A percentile compares a stretch with the other conserved stretches of the same genome.
Evolutionary conservation across 1,284 basidiomycete species (phyloP).

Genomic region (Cryptococcus amylolentus): DNA sequence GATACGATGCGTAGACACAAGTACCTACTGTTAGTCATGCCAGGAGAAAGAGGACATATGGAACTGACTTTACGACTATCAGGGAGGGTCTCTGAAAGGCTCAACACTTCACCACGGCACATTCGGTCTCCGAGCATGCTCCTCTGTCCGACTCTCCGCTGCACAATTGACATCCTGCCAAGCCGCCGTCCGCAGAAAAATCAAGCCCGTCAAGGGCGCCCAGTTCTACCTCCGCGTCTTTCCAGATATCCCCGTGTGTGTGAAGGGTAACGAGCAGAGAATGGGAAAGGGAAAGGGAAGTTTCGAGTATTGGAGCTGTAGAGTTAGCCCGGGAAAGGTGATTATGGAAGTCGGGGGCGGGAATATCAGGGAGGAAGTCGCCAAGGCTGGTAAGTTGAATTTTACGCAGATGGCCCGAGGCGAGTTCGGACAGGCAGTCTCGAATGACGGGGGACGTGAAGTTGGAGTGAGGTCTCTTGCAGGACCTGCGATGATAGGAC

Average conservation of each 20-base stretch:
- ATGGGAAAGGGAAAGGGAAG: slow-evolving; percentile 99
- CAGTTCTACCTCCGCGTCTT: slow-evolving; percentile 88
- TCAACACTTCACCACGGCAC: slow-evolving; percentile 83
- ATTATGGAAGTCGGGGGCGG: slow-evolving; percentile 91
- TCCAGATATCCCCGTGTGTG: slow-evolving; percentile 94
- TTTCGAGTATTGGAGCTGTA: slow-evolving; percentile 97
- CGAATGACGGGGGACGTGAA: not conserved
- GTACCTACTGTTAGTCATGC: slow-evolving; percentile 10
- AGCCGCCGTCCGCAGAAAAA: slow-evolving; percentile 83
- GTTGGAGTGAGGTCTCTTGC: not conserved
- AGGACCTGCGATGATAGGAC: not conserved
- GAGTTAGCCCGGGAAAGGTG: slow-evolving; percentile 86
- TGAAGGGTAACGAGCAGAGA: slow-evolving; percentile 98
- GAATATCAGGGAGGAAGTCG: slow-evolving; percentile 87
- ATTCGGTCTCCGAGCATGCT: slow-evolving; percentile 86
- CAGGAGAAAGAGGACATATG: not conserved
- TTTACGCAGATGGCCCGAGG: not conserved
- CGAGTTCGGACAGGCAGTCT: not conserved
- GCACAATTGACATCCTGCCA: slow-evolving; percentile 86
- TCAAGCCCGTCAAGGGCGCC: slow-evolving; percentile 85
- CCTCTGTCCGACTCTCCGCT: slow-evolving; percentile 78
- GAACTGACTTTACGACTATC: slow-evolving; percentile 4
- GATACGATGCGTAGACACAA: slow-evolving; percentile 11
- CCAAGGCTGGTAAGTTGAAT: slow-evolving; percentile 70
- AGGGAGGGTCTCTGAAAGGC: slow-evolving; percentile 87